A percentile compares a stretch with the other conserved stretches of the same genome.
Evolutionary conservation across 1,139 yeast genomes (phyloP).

Genomic region (Blastobotrys proliferans): DNA sequence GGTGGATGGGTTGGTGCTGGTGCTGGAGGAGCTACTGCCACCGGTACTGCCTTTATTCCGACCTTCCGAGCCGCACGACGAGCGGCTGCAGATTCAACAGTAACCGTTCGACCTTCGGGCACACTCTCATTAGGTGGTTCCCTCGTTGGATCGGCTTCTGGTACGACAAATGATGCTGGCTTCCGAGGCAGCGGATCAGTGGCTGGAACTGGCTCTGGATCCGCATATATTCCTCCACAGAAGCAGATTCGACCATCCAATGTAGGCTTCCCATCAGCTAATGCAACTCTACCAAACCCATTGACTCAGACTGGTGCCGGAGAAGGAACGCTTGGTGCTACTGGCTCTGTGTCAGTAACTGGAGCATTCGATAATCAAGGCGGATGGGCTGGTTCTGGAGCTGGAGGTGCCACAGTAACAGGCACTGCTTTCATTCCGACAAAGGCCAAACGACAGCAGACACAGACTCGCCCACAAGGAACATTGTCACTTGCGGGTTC

Average conservation of each 20-base stretch:
- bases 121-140: neutral
- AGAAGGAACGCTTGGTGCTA: neutral
- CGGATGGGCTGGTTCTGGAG: neutral
- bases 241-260: neutral
- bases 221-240: neutral
- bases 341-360: neutral
- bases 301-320: too few relatives aligned
- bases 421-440: too few relatives aligned
- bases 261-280: neutral
- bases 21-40: conserved; percentile 3
- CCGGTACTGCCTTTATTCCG: conserved; percentile 1
- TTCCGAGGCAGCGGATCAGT: neutral
- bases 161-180: too few relatives aligned
- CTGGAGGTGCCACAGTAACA: neutral
- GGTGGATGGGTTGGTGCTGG: neutral
- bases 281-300: too few relatives aligned
- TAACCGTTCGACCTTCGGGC: too few relatives aligned
- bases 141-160: neutral
- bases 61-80: too few relatives aligned
- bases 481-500: neutral
- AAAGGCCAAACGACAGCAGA: too few relatives aligned
- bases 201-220: neutral
- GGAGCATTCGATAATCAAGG: neutral
- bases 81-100: too few relatives aligned
- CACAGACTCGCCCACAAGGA: too few relatives aligned